Percentiles rank a stretch among this genome's conserved stretches.
Evolutionary conservation across 2,329 filamentous ascomycete species (phyloP).

Genomic region (Albifimbria verrucaria): DNA sequence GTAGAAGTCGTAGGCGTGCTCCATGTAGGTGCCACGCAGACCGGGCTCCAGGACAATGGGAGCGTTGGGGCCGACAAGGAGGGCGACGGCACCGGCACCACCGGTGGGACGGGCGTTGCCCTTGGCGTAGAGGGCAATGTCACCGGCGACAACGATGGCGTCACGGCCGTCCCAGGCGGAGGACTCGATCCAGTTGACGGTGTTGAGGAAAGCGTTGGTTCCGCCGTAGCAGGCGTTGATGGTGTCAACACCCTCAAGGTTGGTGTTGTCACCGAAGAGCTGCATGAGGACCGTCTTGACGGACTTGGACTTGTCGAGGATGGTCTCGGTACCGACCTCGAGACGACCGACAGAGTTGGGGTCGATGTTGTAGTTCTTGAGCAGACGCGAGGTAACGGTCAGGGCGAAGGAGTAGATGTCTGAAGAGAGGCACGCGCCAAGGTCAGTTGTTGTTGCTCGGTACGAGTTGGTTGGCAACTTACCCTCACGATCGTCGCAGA

Average conservation of each 20-base stretch:
- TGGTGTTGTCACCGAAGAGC: constrained; percentile 79
- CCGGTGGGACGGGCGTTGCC: constrained; percentile 78
- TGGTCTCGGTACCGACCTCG: constrained; percentile 82
- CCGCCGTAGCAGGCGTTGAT: constrained; percentile 85
- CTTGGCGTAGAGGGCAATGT: constrained; percentile 84
- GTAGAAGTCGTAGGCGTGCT: constrained; percentile 86
- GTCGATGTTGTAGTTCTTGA: constrained; percentile 82
- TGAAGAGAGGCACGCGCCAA: constrained; percentile 28
- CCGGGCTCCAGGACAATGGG: constrained; percentile 75
- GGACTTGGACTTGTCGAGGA: constrained; percentile 87
- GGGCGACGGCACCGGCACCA: constrained; percentile 74
- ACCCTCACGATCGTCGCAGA: constrained; percentile 89
- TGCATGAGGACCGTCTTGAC: constrained; percentile 89
- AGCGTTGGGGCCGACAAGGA: constrained; percentile 75
- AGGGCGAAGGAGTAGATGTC: constrained; percentile 86
- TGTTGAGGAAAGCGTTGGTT: constrained; percentile 81
- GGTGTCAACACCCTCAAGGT: constrained; percentile 79
- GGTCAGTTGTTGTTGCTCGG: constrained; percentile 10
- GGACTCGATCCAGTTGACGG: constrained; percentile 81
- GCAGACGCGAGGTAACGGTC: constrained; percentile 72
- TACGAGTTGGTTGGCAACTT: constrained; percentile 23
- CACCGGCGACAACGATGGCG: constrained; percentile 74
- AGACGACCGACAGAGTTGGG: constrained; percentile 73
- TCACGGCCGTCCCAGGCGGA: constrained; percentile 83
- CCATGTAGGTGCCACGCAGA: constrained; percentile 76